A percentile compares a stretch with the other conserved stretches of the same genome.
These are phyloP conservation scores for Digitaria exilis DNA, from an alignment of 202 grass and related monocot genomes.

Conservation along the genomic window DNA sequence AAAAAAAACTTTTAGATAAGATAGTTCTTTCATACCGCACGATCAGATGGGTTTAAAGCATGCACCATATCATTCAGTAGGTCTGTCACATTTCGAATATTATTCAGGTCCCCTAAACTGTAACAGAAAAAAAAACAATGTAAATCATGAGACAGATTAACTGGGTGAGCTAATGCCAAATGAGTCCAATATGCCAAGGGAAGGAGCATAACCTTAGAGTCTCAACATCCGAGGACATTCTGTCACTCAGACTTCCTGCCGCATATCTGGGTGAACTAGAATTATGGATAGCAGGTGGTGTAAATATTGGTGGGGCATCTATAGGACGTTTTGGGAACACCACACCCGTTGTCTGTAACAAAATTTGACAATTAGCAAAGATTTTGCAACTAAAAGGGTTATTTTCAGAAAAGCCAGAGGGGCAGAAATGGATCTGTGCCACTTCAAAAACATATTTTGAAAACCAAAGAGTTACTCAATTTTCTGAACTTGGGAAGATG, in stretches of 20 bases:
- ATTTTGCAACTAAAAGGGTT: background rate
- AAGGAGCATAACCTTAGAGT: constrained; percentile 62
- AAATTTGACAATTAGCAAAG: constrained; percentile 12
- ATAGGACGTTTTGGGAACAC: constrained; percentile 70
- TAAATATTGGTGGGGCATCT: constrained; percentile 75
- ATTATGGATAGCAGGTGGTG: constrained; percentile 52
- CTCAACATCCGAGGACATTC: constrained; percentile 55
- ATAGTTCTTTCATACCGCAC: constrained; percentile 43
- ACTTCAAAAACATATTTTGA: background rate
- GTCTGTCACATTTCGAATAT: constrained; percentile 72
- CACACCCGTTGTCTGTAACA: constrained; percentile 70
- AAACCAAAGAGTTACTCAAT: background rate
- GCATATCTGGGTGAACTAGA: constrained; percentile 52
- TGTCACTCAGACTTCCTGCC: constrained; percentile 50
- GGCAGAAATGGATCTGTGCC: background rate
- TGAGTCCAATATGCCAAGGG: background rate
- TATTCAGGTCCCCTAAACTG: constrained; percentile 79
- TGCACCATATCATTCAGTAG: constrained; percentile 84
- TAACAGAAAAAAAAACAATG: background rate
- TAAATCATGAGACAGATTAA: constrained; percentile 30
- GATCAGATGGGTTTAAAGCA: constrained; percentile 74
- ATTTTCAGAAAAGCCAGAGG: background rate
- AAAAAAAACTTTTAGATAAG: constrained; percentile 20
- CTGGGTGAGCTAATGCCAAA: constrained; percentile 32
- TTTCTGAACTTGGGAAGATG: background rate